Evolutionary conservation across 257 asterid species (phyloP), one percentile per base, ranked within the genome.

Genomic region (Nicotiana knightiana): DNA sequence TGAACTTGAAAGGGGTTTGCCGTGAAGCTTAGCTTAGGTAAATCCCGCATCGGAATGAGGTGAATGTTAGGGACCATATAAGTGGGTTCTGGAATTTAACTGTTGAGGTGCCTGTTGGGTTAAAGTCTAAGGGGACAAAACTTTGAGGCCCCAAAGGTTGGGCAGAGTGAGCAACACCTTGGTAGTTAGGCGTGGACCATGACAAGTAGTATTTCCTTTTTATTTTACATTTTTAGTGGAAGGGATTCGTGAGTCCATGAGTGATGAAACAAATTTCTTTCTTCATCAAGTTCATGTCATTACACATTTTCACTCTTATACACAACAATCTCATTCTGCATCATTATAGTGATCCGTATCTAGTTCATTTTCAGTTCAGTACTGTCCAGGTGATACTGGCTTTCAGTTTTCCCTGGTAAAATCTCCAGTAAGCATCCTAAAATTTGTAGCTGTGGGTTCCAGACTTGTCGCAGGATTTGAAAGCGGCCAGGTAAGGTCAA

Each of bases 391-490:
- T 68, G 91, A 86, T 64, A 88, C 85, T 83, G 82, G 85, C 82
- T 85, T 66, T 85, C 88, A 81, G 46, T 90, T 85, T 87, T 86
- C 97, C 81, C 80, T 90, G 58, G 78, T 90, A 71, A 87, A 83
- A 80, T 96, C 98, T 82, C 92, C 98, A 78, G 97, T 96, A 73
- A 82, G 86, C 86, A 89, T 90, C 85, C 87, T 96, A 82, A 87
- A 83, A 84, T 91, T 91, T 87, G 81, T 89, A 68, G 79, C 87
- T 73, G 88, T 92, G 81, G 97, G 98, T 21, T 88, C 79, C 85
- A 90, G 87, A 88, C 97, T 96, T 82, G 89, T 90, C 28, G 97
- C 88, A 55, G 98, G 97, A 85, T 93, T 87, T 84, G 97, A 89
- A 73, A 88, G 89, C 85, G 97, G 99, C 76, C 91, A 90, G 97